These are phyloP conservation scores for Prosopis cineraria DNA, from an alignment of 306 rosid species.

Conservation along the genomic window DNA sequence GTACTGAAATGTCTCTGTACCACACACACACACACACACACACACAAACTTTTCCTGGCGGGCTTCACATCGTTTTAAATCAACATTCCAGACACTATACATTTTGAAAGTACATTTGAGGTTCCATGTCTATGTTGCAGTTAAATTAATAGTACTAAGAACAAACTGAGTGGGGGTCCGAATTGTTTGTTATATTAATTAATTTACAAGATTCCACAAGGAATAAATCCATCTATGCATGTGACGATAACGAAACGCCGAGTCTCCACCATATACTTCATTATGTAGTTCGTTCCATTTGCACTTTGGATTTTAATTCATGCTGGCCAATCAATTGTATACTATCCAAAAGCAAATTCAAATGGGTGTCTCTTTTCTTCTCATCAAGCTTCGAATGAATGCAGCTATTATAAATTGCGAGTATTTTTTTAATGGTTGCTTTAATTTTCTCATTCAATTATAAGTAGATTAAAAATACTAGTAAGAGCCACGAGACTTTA, in stretches of 20 bases:
- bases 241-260: neutral
- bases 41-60: neutral
- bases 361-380: neutral
- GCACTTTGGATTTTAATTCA: neutral
- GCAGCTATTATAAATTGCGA: neutral
- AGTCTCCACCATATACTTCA: neutral
- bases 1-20: neutral
- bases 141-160: no score
- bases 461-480: neutral
- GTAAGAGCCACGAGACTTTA: neutral
- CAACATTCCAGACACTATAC: neutral
- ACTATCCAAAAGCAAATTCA: neutral
- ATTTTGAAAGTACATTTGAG: neutral
- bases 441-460: no score
- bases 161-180: no score
- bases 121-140: neutral
- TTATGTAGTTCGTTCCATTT: neutral
- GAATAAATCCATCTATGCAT: neutral
- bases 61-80: neutral
- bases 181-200: neutral
- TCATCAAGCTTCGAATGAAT: constrained; percentile 25
- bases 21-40: no score
- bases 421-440: no score
- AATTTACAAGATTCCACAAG: no score
- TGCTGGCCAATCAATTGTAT: neutral